Evolutionary conservation across 352 stramenopile species (phyloP), one percentile per base, ranked within the genome.

Genomic region (Phytopythium chamaehyphon): DNA sequence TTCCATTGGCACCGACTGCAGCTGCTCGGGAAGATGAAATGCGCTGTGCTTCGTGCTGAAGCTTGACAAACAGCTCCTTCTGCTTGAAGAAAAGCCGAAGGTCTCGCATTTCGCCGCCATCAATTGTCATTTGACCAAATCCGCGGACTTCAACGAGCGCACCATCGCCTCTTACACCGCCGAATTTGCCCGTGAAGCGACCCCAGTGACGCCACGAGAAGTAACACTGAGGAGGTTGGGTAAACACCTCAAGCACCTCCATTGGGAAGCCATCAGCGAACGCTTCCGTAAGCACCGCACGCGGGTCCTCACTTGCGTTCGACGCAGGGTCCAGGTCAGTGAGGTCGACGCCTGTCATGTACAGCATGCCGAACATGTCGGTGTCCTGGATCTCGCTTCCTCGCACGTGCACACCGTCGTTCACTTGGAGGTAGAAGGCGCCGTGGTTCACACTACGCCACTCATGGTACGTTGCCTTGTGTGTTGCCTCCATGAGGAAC

Each of bases 201-300:
- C 77, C 83, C 83, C 83, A 93, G 56, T 93, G 83, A 12, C 80
- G 67, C 83, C 83, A 93, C 33, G 76, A 70, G 40, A 93, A 93
- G 54, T 90, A 82, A 54, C 82, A 88, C 36, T 75, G 64, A 22
- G 83, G 83, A 23, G 76, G 77, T 52, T 87, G 77, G 23, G 83
- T 91, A 51, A 79, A 93, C 43, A 91, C 83, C 19, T 88, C 62
- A 11, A 90, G 61, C 12, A 93, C 75, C 47, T 91, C 83, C 67
- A 93, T 82, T 14, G 83, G 83, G 42, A 90, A 93, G 12, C 83
- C 80, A 8, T 88, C 71, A 11, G 77, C 64, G 45, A 93, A 84
- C 1, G 76, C 83, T 54, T 90, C 74, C 12, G 71, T 57, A 0
- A 93, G 56, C 21, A 83, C 62, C 12, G 66, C 75, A 5, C 72